Base-by-base conservation (phyloP, 1,139 yeast genomes). In the Debaryomycetaceae sp. region DNA sequence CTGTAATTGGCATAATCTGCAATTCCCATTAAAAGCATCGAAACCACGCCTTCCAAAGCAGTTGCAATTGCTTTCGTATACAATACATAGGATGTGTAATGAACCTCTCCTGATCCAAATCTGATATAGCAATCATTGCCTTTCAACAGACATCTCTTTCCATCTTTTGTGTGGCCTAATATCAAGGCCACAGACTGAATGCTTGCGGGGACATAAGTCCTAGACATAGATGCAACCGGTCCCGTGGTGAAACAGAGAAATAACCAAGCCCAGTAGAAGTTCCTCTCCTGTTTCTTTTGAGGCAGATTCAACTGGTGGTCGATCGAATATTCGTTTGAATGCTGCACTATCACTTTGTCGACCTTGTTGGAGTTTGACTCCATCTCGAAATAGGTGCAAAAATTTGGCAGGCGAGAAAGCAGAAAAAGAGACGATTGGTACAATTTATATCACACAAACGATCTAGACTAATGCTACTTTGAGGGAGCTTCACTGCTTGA, bases 1-100 rank as follows among this genome's bases (percentile, higher is more conserved):
- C 72, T 58, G 45, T 67, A 67, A 47, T 68, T 66, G n/a, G 75
- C 63, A 51, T 64, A 73, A 48, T 73, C 78, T 6, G 76, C 78
- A 46, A 72, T 56, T 1, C 75, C 74, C 72, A 71, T 69, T 13
- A 71, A 48, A 20, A 68, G 45, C n/a, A 72, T 56, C 1, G 75
- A 63, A 6, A 71, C 46, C 2, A 69, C 47, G 1, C 76, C 76
- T 49, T 73, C 77, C 22, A 69, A 22, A 0, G 75, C 66, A 1
- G 77, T 72, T 24, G 62, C 59, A 14, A 71, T 60, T 3, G 78
- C 77, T 41, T 59, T 58, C 42, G 72, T 50, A 41, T 72, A 73
- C 39, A 72, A 53, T 6, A 68, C 75, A 50, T 67, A 72, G 0
- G 75, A 65, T 4, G 69, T 63, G 40, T 60, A 55, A 49, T 71